Base-by-base conservation (phyloP, 2,329 filamentous ascomycete genomes). In the Emergomyces pasteurianus region DNA sequence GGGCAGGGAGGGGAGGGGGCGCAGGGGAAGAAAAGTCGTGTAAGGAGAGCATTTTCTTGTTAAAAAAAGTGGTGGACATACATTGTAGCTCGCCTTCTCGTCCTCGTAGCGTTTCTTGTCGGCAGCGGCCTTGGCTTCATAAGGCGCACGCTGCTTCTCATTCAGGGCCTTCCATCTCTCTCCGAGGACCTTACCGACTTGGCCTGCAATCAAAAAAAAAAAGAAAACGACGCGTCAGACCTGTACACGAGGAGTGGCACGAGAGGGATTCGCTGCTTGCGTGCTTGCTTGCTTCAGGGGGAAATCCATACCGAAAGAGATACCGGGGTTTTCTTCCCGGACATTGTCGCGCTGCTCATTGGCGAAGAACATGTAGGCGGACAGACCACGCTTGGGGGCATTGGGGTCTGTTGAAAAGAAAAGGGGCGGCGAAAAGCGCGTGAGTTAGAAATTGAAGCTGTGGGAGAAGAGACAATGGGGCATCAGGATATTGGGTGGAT, bases 301-400 rank as follows among this genome's bases (percentile, higher is more conserved):
- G 14, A 21, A 28, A 38, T 40, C 74, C 83, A 69, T 83, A 87
- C 90, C 94, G 79, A 99, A 99, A 69, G 88, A 88, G 80, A 97
- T 96, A 71, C 92, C 92, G 46, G 92, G 92, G 84, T 97, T 97
- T 79, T 97, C 92, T 76, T 96, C 91, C 71, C 94, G 90, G 70
- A 99, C 94, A 77, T 94, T 95, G 75, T 97, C 92, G 70, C 94
- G 92, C 81, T 96, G 90, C 80, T 97, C 94, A 74, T 97, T 97
- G 85, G 94, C 94, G 77, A 97, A 99, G 88, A 97, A 97, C 94
- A 99, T 99, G 86, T 99, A 99, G 66, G 94, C 94, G 59, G 94
- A 97, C 58, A 99, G 90, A 82, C 92, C 94, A 79, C 94, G 91
- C 91, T 97, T 99, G 77, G 94, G 94, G 63, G 92, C 92, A 80